phyloP scores from a whole-genome alignment of 805 yeast genomes.

The Metschnikowia dekortorum region DNA sequence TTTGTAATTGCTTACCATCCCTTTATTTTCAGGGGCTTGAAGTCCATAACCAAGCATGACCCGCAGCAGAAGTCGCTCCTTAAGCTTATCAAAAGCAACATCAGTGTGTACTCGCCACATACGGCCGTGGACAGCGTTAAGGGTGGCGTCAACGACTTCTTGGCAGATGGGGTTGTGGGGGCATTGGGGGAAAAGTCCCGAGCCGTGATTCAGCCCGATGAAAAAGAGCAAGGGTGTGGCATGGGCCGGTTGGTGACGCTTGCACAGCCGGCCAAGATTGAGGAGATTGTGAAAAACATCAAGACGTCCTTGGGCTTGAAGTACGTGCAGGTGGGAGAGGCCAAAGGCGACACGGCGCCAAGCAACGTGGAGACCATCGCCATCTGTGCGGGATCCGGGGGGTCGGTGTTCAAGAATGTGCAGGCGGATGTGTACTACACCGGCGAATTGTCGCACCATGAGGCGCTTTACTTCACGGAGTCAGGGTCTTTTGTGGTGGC shows the following conservation, averaged over 20 bases:
- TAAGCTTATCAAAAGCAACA: slow-evolving; percentile 66
- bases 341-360: slow-evolving; percentile 11
- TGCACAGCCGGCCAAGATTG: slow-evolving; percentile 38
- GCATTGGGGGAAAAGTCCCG: slow-evolving; percentile 23
- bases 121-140: slow-evolving; percentile 91
- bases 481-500: slow-evolving; percentile 65
- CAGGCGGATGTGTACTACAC: slow-evolving; percentile 72
- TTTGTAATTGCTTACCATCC: slow-evolving; percentile 87
- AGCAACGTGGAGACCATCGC: slow-evolving; percentile 56
- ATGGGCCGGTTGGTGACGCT: slow-evolving; percentile 72
- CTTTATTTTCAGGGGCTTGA: slow-evolving; percentile 85
- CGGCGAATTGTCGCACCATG: slow-evolving; percentile 95
- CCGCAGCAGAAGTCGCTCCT: slow-evolving; percentile 81
- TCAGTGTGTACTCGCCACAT: slow-evolving; percentile 92
- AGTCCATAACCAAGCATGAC: slow-evolving; percentile 55
- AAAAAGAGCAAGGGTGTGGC: slow-evolving; percentile 55
- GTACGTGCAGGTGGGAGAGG: slow-evolving; percentile 59
- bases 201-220: slow-evolving; percentile 43
- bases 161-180: slow-evolving; percentile 53
- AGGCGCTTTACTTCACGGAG: slow-evolving; percentile 68
- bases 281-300: slow-evolving; percentile 43
- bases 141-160: slow-evolving; percentile 95
- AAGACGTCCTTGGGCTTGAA: slow-evolving; percentile 51
- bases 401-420: slow-evolving; percentile 62
- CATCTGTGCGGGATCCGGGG: slow-evolving; percentile 94